These are phyloP conservation scores for Verticillium klebahnii DNA, from an alignment of 2,329 filamentous ascomycete genomes.

Conservation along the genomic window DNA sequence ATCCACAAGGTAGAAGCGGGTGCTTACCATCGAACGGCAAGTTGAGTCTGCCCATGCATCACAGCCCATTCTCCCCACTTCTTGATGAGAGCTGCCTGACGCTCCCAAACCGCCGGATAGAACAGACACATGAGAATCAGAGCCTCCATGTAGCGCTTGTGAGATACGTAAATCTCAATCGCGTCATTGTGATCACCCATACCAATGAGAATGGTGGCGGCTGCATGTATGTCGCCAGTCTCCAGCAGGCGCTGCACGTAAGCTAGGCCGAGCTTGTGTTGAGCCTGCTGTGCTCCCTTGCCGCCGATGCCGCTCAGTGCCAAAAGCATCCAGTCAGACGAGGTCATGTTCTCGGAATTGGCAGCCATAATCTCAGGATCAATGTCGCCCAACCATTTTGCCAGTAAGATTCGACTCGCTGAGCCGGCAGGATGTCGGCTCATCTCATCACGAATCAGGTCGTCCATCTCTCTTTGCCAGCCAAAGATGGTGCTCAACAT, in stretches of 20 bases:
- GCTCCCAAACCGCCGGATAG: conserved; percentile 83
- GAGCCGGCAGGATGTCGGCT: conserved; percentile 68
- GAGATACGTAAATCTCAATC: conserved; percentile 92
- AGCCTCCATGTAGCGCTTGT: conserved; percentile 88
- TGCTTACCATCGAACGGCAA: conserved; percentile 75
- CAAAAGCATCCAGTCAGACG: conserved; percentile 94
- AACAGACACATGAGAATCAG: conserved; percentile 80
- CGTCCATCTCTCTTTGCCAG: conserved; percentile 81
- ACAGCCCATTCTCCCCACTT: conserved; percentile 96
- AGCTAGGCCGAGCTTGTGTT: conserved; percentile 84
- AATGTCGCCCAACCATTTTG: conserved; percentile 89
- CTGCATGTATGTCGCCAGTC: conserved; percentile 84
- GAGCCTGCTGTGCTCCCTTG: conserved; percentile 51
- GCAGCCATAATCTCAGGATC: conserved; percentile 76
- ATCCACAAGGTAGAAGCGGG: neutral
- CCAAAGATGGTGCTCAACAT: conserved; percentile 95
- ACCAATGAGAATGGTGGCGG: conserved; percentile 87
- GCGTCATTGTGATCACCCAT: conserved; percentile 92
- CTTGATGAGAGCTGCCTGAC: conserved; percentile 79
- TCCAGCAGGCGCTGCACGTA: conserved; percentile 89
- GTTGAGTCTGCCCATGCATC: conserved; percentile 77
- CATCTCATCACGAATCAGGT: conserved; percentile 81
- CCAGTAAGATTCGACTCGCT: conserved; percentile 72
- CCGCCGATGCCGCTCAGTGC: conserved; percentile 84
- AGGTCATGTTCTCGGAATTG: conserved; percentile 81